Base-by-base conservation (phyloP, 805 yeast genomes). In the Suhomyces sp. region DNA sequence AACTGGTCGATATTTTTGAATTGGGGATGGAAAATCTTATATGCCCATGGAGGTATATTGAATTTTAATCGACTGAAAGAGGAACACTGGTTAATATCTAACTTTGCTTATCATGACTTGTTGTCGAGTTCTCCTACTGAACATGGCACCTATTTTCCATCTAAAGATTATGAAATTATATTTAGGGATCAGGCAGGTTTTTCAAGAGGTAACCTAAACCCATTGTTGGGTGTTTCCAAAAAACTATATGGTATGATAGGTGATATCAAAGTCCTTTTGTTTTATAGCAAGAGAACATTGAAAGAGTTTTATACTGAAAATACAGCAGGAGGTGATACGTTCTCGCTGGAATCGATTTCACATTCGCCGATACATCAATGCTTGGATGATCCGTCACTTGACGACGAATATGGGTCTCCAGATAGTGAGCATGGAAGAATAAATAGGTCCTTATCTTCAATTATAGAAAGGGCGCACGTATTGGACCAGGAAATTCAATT, bases 101-200 rank as follows among this genome's bases (percentile, higher is more conserved):
- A 85, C 67, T 89, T 86, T 69, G 90, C 90, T 1, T 89, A 88
- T 64, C 94, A 88, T 65, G 96, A 88, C 64, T 78, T 89, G 31
- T 73, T 87, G 57, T 82, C 92, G 1, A 79, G 85, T 46, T 80
- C 87, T 9, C 76, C 81, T 1, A 73, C 79, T 50, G 81, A 83
- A 40, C 70, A 88, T 44, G 86, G 86, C 1, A 79, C 90, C 1
- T 85, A 86, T 58, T 87, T 89, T 64, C 79, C 86, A 0, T 70
- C 82, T 22, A 73, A 76, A 19, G 85, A 84, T 45, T 88, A 88
- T 66, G 81, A 83, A 41, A 67, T 72, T 22, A 74, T 85, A 54
- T 76, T 86, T 51, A 54, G 57, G 13, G 76, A 74, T 52, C 53
- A 55, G 4, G 61, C 66, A 15, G 74, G 72, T 2, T 63, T 62